Percentiles rank a stretch among this genome's conserved stretches.
phyloP scores from a whole-genome alignment of 768 basidiomycete genomes.

The Termitomyces bulborhizus region DNA sequence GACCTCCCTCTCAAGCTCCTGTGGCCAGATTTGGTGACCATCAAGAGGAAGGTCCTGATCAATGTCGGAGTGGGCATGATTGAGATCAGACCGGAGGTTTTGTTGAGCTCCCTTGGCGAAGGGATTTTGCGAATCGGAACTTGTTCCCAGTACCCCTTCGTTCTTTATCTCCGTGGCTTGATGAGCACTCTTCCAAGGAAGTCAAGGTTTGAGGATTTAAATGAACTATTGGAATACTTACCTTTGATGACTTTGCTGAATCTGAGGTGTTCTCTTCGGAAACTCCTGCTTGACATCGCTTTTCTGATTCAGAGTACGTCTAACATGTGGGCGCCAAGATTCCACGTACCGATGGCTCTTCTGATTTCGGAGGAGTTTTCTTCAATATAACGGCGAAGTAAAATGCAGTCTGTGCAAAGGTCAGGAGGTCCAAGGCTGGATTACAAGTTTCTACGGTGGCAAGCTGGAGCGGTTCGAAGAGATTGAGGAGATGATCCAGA shows the following conservation, averaged over 20 bases:
- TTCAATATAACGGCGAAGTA: slow-evolving; percentile 37
- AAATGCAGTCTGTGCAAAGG: slow-evolving; percentile 29
- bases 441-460: slow-evolving; percentile 33
- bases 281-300: not conserved
- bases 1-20: not conserved
- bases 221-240: not conserved
- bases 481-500: slow-evolving; percentile 24
- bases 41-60: not conserved
- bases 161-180: too few relatives aligned
- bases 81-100: too few relatives aligned
- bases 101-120: too few relatives aligned
- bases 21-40: not conserved
- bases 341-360: not conserved
- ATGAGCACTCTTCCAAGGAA: too few relatives aligned
- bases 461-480: slow-evolving; percentile 37
- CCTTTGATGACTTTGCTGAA: not conserved
- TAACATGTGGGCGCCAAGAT: not conserved
- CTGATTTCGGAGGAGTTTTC: not conserved
- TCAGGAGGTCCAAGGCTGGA: slow-evolving; percentile 31
- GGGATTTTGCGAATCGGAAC: too few relatives aligned
- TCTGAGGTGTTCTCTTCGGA: not conserved
- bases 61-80: too few relatives aligned
- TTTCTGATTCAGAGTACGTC: not conserved
- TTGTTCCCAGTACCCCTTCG: too few relatives aligned
- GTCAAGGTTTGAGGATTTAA: too few relatives aligned